Conservation (phyloP, 768 basidiomycete species). For the Mycena metata region DNA sequence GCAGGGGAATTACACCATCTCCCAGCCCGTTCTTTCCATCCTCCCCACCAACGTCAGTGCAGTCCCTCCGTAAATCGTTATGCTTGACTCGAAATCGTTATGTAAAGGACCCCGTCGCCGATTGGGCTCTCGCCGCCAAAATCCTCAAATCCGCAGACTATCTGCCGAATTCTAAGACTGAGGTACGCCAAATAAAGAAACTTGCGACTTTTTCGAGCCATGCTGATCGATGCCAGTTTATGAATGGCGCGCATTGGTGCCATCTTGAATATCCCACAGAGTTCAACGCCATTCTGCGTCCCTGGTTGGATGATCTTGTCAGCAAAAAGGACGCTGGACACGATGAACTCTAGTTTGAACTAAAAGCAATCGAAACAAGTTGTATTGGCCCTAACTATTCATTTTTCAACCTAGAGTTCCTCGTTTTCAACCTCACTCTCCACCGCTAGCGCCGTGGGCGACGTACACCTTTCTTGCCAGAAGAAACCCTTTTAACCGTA, state of each 20-base stretch:
- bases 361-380: background rate
- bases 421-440: constrained; percentile 11
- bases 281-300: constrained; percentile 64
- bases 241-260: constrained; percentile 75
- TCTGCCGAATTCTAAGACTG: constrained; percentile 54
- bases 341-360: constrained; percentile 27
- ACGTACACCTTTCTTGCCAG: no score
- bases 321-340: constrained; percentile 16
- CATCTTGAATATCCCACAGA: constrained; percentile 70
- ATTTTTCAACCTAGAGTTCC: background rate
- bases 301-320: constrained; percentile 60
- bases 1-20: constrained; percentile 62
- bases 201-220: background rate
- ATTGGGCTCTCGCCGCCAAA: constrained; percentile 53
- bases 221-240: constrained; percentile 49
- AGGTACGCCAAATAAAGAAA: constrained; percentile 44
- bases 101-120: constrained; percentile 62
- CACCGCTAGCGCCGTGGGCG: background rate
- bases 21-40: constrained; percentile 59
- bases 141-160: constrained; percentile 54
- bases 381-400: background rate
- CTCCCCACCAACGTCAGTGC: constrained; percentile 54
- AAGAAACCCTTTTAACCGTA: no score
- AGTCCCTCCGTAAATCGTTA: no score
- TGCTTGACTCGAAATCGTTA: background rate